Evolutionary conservation across 2,329 filamentous ascomycete genomes (phyloP), one percentile per base, ranked within the genome.

Genomic region (Talaromyces rugulosus): DNA sequence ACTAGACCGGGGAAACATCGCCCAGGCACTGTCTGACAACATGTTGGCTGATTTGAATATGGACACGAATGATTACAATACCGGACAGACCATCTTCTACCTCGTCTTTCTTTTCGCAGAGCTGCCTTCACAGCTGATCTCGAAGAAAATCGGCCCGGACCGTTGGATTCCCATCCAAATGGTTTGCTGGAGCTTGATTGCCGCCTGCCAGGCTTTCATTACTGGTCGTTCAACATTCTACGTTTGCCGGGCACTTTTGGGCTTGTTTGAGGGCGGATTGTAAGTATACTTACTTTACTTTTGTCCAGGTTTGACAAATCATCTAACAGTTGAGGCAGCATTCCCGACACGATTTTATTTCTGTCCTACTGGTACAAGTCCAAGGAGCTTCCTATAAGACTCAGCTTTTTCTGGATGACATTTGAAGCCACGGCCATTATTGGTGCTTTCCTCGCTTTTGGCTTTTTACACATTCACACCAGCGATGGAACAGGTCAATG

Each of bases 351-450:
- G 0, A 77, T 79, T 14, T 68, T 79, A 0, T 92, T 88, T 73
- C 78, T 91, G 5, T 87, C 85, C 3, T 92, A 92, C 73, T 93
- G 89, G 74, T 93, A 92, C 76, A 92, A 85, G 53, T 85, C 85
- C 0, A 81, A 81, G 58, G 90, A 92, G 71, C 78, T 93, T 0
- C 88, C 89, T 0, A 82, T 83, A 11, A 83, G 90, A 1, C 76
- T 92, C 18, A 85, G 85, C 66, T 85, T 81, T 68, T 92, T 92
- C 76, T 92, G 89, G 89, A 85, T 86, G 0, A 82, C 87, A 0
- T 85, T 89, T 12, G 66, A 81, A 56, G 72, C 72, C 0, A 82
- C 80, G 0, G 70, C 74, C 1, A 82, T 82, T 23, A 71, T 82
- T 1, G 70, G 81, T 12, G 72, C 82, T 0, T 78, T 83, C 51